Base-by-base conservation (phyloP, 371 early-diverging fungal genomes). In the Mucor circinelloides region DNA sequence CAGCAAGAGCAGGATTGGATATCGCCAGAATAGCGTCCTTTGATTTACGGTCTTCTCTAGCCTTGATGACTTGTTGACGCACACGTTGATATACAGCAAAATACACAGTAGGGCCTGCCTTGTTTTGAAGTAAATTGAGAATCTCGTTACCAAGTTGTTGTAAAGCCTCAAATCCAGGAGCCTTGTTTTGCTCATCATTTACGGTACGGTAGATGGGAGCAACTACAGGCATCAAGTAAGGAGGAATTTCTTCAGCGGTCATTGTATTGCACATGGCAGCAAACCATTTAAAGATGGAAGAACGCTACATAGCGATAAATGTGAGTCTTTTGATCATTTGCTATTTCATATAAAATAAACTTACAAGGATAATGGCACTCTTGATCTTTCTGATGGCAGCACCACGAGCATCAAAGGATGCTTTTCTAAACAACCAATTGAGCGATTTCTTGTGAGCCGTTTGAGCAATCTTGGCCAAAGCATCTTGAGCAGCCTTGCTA, bases 211-310 rank as follows among this genome's bases (percentile, higher is more conserved):
- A 95, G 28, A 96, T 82, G 13, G 94, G 90, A 0, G 91, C 81
- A 31, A 97, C 78, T 23, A 95, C 90, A 0, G 92, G 84, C 63
- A 85, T 70, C 42, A 95, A 65, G 67, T 93, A 93, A 2, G 89
- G 85, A 25, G 72, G 68, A 27, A 92, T 74, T 25, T 89, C 83
- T 5, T 83, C 75, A 5, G 87, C 44, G 0, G 85, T 83, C 42
- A 95, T 83, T 28, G 83, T 77, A 36, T 86, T 85, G 34, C 88
- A 73, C 72, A 96, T 86, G 10, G 95, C 96, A n/a, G 97, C 97
- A 83, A 94, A 94, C 88, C 90, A 92, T 72, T 94, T 91, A 81
- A 94, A 96, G 36, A 93, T 87, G 46, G 85, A 87, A 5, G 87
- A 87, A 48, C 95, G 87, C 88, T 94, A 75, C 12, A 55, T n/a